These are phyloP conservation scores for Wickerhamomyces chaumierensis DNA, from an alignment of 805 yeast species.

Conservation along the genomic window DNA sequence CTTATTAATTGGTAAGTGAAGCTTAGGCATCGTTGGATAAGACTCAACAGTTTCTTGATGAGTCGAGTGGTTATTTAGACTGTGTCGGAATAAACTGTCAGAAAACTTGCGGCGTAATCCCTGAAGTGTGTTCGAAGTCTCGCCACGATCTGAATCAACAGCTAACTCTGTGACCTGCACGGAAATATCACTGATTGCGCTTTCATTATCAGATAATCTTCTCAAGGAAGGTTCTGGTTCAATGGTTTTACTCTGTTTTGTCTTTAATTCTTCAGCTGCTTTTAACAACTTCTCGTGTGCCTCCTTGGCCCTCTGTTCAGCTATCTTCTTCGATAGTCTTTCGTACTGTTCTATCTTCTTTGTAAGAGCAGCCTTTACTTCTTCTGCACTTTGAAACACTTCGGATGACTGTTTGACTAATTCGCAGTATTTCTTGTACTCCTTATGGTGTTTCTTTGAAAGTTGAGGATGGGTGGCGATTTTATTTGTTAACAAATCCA, in stretches of 20 bases:
- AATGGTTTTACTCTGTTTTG: neutral
- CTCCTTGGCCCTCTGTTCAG: constrained; percentile 17
- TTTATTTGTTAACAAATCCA: constrained; percentile 41
- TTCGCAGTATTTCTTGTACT: constrained; percentile 6
- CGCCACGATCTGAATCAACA: neutral
- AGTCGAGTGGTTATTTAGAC: neutral
- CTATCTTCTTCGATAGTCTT: constrained; percentile 12
- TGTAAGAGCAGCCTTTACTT: constrained; percentile 19
- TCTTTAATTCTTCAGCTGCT: constrained; percentile 1
- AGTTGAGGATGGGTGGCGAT: constrained; percentile 36
- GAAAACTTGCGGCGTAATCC: neutral
- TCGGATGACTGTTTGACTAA: constrained; percentile 14
- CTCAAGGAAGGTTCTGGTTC: neutral
- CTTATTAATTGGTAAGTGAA: neutral
- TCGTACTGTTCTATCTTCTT: constrained; percentile 20
- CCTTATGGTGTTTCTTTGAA: constrained; percentile 11
- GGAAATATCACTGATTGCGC: neutral
- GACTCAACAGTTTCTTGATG: neutral
- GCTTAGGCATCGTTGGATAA: neutral
- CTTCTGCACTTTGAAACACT: constrained; percentile 15
- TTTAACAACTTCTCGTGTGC: constrained; percentile 8
- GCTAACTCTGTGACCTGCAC: neutral
- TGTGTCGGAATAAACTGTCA: neutral
- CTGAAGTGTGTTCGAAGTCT: neutral
- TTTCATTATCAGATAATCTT: neutral